Evolutionary conservation across 257 asterid genomes (phyloP), one percentile per base, ranked within the genome.

Genomic region (Solanum sejunctum): DNA sequence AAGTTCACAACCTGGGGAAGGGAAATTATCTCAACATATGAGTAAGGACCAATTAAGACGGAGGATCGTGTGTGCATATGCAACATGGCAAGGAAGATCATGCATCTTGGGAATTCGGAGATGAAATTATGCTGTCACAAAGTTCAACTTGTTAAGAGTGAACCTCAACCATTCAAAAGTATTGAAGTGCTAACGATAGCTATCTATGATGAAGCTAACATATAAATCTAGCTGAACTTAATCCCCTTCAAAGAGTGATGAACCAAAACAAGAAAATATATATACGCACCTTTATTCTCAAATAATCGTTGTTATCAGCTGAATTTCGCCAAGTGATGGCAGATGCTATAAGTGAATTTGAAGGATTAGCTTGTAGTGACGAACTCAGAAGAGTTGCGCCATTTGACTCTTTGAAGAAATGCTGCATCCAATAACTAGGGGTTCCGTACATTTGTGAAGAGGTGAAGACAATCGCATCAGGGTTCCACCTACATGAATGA

Each of bases 401-500:
- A 18, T 95, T 96, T 5, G 99, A 96, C 85, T 96, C 97, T 70
- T 84, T 87, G 90, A 96, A 96, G 84, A 95, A 95, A 69, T 94
- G 97, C 71, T 96, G 99, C 99, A 96, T 96, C 98, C 98, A 96
- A 82, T 96, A 96, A 86, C 98, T 96, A 43, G 98, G 99, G 77
- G 98, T 96, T 71, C 98, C 98, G 80, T 93, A 96, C 13, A 73
- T 36, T 55, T 85, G 91, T 10, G 97, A 91, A 61, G 98, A 95
- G 88, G 95, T 92, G 73, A 93, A 96, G 69, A 95, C 98, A 85
- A 96, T 96, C 60, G 99, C 98, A 89, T 95, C 99, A 16, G 99
- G 98, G 70, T 79, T 92, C 98, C 98, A 95, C 90, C 99, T 96
- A 80, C 69, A 80, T 45, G 28, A 81, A 70, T 77, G 54, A 52